phyloP scores from a whole-genome alignment of 2,329 filamentous ascomycete species.

The Sordariomycetes sp. region DNA sequence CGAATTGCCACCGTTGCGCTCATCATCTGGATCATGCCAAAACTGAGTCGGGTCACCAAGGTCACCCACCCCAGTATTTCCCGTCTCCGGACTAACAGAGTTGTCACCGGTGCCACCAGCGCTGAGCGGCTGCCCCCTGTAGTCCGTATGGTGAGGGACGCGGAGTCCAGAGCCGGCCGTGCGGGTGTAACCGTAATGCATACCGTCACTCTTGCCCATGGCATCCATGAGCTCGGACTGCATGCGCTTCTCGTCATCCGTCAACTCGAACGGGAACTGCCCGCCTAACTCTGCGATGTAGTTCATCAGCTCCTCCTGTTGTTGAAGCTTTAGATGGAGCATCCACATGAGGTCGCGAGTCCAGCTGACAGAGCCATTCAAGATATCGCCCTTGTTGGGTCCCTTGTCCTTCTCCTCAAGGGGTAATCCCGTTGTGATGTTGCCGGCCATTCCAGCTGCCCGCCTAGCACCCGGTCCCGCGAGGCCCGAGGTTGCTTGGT shows the following conservation, averaged over 20 bases:
- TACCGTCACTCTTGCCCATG: conserved; percentile 64
- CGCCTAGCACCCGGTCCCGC: conserved; percentile 75
- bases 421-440: conserved; percentile 84
- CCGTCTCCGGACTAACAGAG: background rate
- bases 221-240: conserved; percentile 83
- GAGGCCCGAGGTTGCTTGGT: conserved; percentile 71
- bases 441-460: conserved; percentile 57
- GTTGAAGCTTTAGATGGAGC: conserved; percentile 75
- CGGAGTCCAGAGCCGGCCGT: conserved; percentile 72
- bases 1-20: conserved; percentile 50
- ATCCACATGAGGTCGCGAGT: conserved; percentile 97
- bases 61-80: conserved; percentile 21
- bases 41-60: conserved; percentile 40
- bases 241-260: conserved; percentile 92
- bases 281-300: conserved; percentile 60
- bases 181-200: conserved; percentile 73
- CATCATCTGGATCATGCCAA: conserved; percentile 59
- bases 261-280: conserved; percentile 66
- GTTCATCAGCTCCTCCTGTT: conserved; percentile 77
- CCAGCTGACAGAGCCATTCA: conserved; percentile 95
- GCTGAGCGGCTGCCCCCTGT: conserved; percentile 52
- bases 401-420: conserved; percentile 97
- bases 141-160: conserved; percentile 87
- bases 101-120: background rate
- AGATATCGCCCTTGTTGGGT: conserved; percentile 95